Evolutionary conservation across 2,329 filamentous ascomycete species (phyloP).

Genomic region (Immersiporthe knoxdaviesiana): DNA sequence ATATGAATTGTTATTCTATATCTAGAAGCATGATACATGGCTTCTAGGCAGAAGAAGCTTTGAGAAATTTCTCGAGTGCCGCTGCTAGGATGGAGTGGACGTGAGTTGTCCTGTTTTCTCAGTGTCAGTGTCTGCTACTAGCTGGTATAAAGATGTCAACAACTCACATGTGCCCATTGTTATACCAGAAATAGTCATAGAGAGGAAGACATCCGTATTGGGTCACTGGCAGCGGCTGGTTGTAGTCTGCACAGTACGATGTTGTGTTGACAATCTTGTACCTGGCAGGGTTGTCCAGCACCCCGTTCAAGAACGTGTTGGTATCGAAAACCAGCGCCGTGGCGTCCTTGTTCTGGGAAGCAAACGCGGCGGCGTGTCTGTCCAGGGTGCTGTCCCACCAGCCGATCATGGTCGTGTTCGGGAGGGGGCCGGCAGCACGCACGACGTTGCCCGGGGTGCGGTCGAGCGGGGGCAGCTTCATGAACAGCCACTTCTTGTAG

Average conservation of each 20-base stretch:
- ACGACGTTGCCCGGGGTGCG: conserved; percentile 45
- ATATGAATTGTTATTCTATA: background rate
- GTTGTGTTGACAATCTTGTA: conserved; percentile 38
- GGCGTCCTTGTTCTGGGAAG: conserved; percentile 28
- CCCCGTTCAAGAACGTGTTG: conserved; percentile 38
- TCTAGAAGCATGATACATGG: background rate
- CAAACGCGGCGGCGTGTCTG: conserved; percentile 41
- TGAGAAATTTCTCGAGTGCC: conserved; percentile 15
- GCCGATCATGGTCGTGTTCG: conserved; percentile 50
- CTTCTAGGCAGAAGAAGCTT: conserved; percentile 2
- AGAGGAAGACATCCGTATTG: conserved; percentile 38
- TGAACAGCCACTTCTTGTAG: conserved; percentile 52
- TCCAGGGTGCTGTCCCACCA: conserved; percentile 48
- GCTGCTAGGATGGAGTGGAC: conserved; percentile 15
- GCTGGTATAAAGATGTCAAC: background rate
- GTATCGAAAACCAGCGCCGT: conserved; percentile 39
- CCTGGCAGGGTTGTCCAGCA: conserved; percentile 35
- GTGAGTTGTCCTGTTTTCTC: conserved; percentile 17
- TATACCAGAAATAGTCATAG: conserved; percentile 40
- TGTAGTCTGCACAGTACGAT: conserved; percentile 35
- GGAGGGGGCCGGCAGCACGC: conserved; percentile 38
- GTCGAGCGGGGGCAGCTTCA: conserved; percentile 56
- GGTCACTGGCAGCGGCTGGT: conserved; percentile 32
- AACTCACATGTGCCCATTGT: conserved; percentile 35
- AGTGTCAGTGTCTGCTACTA: background rate